Percentiles rank a stretch among this genome's conserved stretches.
phyloP scores from a whole-genome alignment of 2,329 filamentous ascomycete species.

The Neonectria faginata region DNA sequence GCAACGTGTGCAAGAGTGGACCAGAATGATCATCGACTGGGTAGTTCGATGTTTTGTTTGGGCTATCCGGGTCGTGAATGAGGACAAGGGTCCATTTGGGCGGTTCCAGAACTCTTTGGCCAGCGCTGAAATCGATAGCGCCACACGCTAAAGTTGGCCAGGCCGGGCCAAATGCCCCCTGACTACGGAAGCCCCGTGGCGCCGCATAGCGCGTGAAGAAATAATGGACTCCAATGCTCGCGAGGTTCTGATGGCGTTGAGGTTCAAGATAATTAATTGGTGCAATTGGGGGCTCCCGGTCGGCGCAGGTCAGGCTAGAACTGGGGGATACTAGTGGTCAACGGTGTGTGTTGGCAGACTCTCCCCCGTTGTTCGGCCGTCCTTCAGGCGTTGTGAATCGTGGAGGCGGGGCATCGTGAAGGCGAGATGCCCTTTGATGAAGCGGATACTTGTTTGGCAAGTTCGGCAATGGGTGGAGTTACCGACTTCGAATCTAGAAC shows the following conservation, averaged over 20 bases:
- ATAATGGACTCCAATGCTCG: neutral
- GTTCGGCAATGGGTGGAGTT: neutral
- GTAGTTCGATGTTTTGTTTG: neutral
- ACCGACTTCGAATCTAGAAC: too few species aligned
- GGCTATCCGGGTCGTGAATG: neutral
- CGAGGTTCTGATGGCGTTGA: neutral
- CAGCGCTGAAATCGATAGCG: slow-evolving; percentile 14
- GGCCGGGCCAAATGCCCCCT: neutral
- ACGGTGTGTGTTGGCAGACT: neutral
- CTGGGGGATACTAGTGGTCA: too few species aligned
- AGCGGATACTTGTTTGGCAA: neutral
- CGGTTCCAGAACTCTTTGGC: slow-evolving; percentile 12
- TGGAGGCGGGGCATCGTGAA: neutral
- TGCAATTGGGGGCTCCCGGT: neutral
- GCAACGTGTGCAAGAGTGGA: neutral
- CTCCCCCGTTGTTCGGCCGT: neutral
- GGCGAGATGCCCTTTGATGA: neutral
- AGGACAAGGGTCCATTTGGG: neutral
- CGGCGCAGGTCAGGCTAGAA: neutral
- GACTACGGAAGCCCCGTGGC: slow-evolving; percentile 2
- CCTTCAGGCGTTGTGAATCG: too few species aligned
- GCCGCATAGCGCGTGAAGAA: neutral
- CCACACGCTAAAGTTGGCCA: slow-evolving; percentile 2
- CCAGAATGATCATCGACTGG: neutral
- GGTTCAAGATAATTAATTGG: neutral